Percentiles rank a stretch among this genome's conserved stretches.
Evolutionary conservation across 768 basidiomycete species (phyloP).

Genomic region (Naganishia randhawae): DNA sequence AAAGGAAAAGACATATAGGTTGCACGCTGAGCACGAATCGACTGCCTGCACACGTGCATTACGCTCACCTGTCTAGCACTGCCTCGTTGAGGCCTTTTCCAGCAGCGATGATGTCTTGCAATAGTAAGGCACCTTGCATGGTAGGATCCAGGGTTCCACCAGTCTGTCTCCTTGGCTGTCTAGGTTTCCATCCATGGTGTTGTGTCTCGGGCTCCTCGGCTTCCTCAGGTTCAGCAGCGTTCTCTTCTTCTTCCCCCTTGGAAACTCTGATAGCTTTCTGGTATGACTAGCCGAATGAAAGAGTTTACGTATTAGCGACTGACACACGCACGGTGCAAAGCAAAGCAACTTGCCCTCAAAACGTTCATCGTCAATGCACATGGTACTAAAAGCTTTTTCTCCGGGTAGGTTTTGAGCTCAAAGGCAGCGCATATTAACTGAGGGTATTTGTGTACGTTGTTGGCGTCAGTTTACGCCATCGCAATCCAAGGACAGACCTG

Average conservation of each 20-base stretch:
- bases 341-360: slow-evolving; percentile 40
- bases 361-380: slow-evolving; percentile 60
- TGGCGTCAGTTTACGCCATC: neutral
- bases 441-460: neutral
- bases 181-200: slow-evolving; percentile 36
- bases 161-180: slow-evolving; percentile 37
- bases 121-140: slow-evolving; percentile 76
- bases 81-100: slow-evolving; percentile 63
- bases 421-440: slow-evolving; percentile 65
- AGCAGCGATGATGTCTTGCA: slow-evolving; percentile 76
- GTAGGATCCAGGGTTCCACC: slow-evolving; percentile 60
- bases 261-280: slow-evolving; percentile 31
- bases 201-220: slow-evolving; percentile 16
- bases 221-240: slow-evolving; percentile 22
- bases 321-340: neutral
- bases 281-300: slow-evolving; percentile 35
- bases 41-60: neutral
- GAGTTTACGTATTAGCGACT: neutral
- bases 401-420: slow-evolving; percentile 56
- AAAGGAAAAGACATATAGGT: slow-evolving; percentile 21
- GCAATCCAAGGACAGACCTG: neutral
- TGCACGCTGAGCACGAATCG: slow-evolving; percentile 6
- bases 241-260: slow-evolving; percentile 21
- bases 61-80: slow-evolving; percentile 64
- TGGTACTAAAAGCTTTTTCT: slow-evolving; percentile 60